These are phyloP conservation scores for Plantago major DNA, from an alignment of 257 asterid species.

Conservation along the genomic window DNA sequence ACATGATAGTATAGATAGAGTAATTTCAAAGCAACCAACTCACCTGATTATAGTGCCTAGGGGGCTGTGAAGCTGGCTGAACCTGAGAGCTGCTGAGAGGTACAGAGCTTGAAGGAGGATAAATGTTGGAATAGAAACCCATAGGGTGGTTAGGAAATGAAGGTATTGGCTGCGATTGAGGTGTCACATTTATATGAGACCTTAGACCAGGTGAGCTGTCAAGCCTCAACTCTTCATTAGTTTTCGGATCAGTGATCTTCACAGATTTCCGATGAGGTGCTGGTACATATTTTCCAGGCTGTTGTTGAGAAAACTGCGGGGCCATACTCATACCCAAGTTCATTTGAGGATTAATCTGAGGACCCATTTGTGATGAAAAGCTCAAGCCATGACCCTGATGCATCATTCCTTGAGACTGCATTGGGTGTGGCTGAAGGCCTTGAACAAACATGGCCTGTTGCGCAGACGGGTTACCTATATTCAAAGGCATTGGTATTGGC, in stretches of 20 bases:
- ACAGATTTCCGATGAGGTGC: conserved; percentile 47
- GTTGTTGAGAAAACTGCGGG: conserved; percentile 73
- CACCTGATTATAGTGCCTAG: conserved; percentile 67
- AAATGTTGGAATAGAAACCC: conserved; percentile 46
- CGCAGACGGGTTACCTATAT: conserved; percentile 60
- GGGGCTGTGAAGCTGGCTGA: conserved; percentile 60
- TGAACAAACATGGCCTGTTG: conserved; percentile 68
- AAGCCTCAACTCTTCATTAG: conserved; percentile 88
- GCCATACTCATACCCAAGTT: conserved; percentile 60
- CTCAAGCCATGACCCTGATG: conserved; percentile 67
- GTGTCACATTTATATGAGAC: conserved; percentile 48
- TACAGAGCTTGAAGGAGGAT: conserved; percentile 53
- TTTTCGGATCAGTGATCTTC: conserved; percentile 86
- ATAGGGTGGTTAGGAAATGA: conserved; percentile 53
- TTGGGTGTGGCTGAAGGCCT: conserved; percentile 67
- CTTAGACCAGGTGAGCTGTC: conserved; percentile 54
- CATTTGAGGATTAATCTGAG: conserved; percentile 66
- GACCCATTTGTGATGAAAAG: conserved; percentile 64
- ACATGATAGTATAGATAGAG: conserved; percentile 1
- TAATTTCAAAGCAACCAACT: conserved; percentile 17
- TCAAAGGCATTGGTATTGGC: conserved; percentile 58
- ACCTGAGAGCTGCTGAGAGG: conserved; percentile 39
- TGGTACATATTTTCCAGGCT: conserved; percentile 40
- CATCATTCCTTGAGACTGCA: conserved; percentile 80
- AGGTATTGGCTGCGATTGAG: conserved; percentile 61